These are phyloP conservation scores for Pleurotus giganteus DNA, from an alignment of 768 basidiomycete species.

Conservation along the genomic window DNA sequence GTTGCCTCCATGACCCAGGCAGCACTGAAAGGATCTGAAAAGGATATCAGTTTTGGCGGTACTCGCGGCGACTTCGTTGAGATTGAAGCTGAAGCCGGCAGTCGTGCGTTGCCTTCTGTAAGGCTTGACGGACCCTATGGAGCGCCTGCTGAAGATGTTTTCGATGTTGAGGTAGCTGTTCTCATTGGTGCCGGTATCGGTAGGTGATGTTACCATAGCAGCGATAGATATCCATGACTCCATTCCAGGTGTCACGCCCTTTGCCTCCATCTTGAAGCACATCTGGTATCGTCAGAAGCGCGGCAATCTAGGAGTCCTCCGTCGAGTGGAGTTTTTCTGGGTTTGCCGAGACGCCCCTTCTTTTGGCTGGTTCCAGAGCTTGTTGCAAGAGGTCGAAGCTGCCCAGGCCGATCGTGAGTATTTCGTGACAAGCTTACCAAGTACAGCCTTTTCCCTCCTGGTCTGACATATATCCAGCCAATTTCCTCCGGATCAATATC, in stretches of 20 bases:
- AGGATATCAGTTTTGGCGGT: conserved; percentile 42
- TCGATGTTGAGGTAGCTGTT: conserved; percentile 83
- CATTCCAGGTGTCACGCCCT: conserved; percentile 79
- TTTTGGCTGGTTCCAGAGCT: conserved; percentile 95
- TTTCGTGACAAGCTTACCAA: no score
- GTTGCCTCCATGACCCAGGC: conserved; percentile 77
- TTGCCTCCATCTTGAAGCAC: conserved; percentile 92
- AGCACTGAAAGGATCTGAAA: conserved; percentile 76
- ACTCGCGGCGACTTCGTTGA: conserved; percentile 82
- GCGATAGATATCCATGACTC: conserved; percentile 4
- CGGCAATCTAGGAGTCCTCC: conserved; percentile 74
- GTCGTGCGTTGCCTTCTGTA: conserved; percentile 61
- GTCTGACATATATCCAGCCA: conserved; percentile 48
- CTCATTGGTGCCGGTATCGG: conserved; percentile 94
- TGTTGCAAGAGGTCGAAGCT: conserved; percentile 85
- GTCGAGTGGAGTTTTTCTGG: conserved; percentile 95
- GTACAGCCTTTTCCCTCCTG: neutral
- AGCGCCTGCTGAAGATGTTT: conserved; percentile 90
- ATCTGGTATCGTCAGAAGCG: conserved; percentile 92
- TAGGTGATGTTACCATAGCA: conserved; percentile 27
- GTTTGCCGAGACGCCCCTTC: conserved; percentile 91
- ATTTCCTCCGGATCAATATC: conserved; percentile 90
- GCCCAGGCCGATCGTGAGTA: conserved; percentile 84
- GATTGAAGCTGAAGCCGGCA: conserved; percentile 50
- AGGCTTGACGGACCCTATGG: conserved; percentile 92